Conservation (phyloP, 176 grass and related monocot species). For the Oryza meridionalis region DNA sequence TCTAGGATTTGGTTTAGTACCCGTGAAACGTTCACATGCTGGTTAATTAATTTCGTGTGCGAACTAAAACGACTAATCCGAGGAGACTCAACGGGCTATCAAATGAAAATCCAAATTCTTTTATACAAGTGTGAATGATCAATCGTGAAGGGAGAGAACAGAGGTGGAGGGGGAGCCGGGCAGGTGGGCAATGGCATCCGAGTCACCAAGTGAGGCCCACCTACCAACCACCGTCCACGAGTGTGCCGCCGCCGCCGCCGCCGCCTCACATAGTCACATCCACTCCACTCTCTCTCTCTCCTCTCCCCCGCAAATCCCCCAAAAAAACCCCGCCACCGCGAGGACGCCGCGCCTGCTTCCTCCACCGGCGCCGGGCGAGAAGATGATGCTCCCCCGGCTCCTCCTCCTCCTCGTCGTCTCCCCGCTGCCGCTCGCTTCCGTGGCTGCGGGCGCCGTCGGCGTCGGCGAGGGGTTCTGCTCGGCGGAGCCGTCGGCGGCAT, state of each 20-base stretch:
- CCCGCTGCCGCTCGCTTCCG: constrained; percentile 13
- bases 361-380: not conserved
- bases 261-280: not conserved
- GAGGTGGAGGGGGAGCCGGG: no score
- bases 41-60: no score
- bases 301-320: not conserved
- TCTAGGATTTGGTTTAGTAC: no score
- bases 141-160: no score
- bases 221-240: not conserved
- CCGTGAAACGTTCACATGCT: no score
- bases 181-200: not conserved
- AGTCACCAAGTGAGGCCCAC: constrained; percentile 3
- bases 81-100: no score
- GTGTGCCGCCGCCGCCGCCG: not conserved
- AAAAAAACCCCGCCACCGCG: not conserved
- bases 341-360: not conserved
- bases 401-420: constrained; percentile 12
- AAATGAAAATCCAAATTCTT: no score
- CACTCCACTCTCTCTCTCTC: not conserved
- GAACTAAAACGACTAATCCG: no score
- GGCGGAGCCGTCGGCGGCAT: constrained; percentile 21
- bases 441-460: not conserved
- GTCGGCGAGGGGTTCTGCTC: constrained; percentile 60
- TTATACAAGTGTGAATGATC: no score
- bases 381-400: constrained; percentile 36